Base-by-base conservation (phyloP, 331 rosid species). In the Telfairia occidentalis region DNA sequence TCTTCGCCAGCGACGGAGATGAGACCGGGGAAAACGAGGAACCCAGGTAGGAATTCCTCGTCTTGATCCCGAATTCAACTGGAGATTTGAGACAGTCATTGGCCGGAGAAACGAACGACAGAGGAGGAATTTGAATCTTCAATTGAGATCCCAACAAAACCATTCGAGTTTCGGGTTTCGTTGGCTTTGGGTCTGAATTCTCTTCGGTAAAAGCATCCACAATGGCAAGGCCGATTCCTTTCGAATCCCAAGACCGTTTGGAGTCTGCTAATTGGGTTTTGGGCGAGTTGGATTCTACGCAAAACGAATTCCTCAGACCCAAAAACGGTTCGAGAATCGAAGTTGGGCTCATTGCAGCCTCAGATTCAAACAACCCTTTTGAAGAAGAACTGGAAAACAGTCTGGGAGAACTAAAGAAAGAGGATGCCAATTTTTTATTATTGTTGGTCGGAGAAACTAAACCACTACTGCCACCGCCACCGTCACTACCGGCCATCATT, bases 121-220 rank as follows among this genome's bases (percentile, higher is more conserved):
- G 59, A 15, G 81, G 81, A 57, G 92, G 96, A 42, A 89, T 87
- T 82, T 88, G 92, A 80, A 89, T 84, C 90, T 85, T 91, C 28
- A 91, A 85, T 78, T 90, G 92, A 64, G 97, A 91, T 55, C 98
- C 98, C 30, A 89, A 89, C 23, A 91, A 81, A 38, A 94, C 91
- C 89, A 77, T 88, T 73, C 88, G 60, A 35, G 77, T 83, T 8
- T 89, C 89, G 0, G 71, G 61, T 55, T 83, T 87, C 0, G 85
- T 73, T 55, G 75, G 80, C 23, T 73, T 76, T 1, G 81, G 83
- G 35, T 65, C 81, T 0, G 82, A 75, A 5, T 77, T 82, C 19
- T 85, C 89, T 12, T 89, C 90, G 2, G 77, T 57, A 21, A 92
- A 90, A 79, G 90, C 87, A 65, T 89, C 95, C 34, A 94, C 89